These are phyloP conservation scores for Thermochaetoides thermophila DNA, from an alignment of 495 filamentous ascomycete genomes.

Conservation along the genomic window DNA sequence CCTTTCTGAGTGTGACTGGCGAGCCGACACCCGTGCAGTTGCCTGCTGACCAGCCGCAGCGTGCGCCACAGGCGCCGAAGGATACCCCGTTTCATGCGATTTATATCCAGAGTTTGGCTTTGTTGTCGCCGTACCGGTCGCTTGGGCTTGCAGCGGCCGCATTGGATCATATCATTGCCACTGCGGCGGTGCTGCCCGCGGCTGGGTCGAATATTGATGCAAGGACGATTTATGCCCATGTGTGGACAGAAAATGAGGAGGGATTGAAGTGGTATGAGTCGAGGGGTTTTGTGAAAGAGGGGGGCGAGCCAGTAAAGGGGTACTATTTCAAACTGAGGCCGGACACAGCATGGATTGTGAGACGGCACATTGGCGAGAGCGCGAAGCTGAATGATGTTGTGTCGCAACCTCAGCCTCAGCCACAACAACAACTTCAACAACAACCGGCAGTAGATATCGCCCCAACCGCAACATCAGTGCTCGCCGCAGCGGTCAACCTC, in stretches of 20 bases:
- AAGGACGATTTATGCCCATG: constrained; percentile 61
- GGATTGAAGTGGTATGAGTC: constrained; percentile 72
- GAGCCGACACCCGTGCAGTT: constrained; percentile 3
- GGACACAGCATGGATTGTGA: constrained; percentile 62
- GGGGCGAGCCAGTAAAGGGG: constrained; percentile 39
- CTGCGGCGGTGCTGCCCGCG: constrained; percentile 20
- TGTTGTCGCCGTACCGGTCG: constrained; percentile 69
- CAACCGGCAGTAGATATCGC: background rate
- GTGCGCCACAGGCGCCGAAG: constrained; percentile 4
- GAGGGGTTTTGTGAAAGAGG: constrained; percentile 54
- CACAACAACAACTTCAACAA: too few species aligned
- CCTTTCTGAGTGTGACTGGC: constrained; percentile 9
- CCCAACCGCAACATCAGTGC: background rate
- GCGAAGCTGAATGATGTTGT: too few species aligned
- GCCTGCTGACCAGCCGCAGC: background rate
- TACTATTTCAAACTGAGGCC: constrained; percentile 83
- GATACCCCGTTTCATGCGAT: constrained; percentile 32
- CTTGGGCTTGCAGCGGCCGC: constrained; percentile 67
- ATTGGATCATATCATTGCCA: constrained; percentile 41
- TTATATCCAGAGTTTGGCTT: constrained; percentile 77
- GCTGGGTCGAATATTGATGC: constrained; percentile 32
- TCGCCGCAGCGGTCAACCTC: constrained; percentile 5
- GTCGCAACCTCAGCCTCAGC: too few species aligned
- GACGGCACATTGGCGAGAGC: constrained; percentile 21
- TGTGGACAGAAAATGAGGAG: constrained; percentile 85